Evolutionary conservation across 805 yeast genomes (phyloP), one percentile per base, ranked within the genome.

Genomic region (Yamadazyma phyllophila): DNA sequence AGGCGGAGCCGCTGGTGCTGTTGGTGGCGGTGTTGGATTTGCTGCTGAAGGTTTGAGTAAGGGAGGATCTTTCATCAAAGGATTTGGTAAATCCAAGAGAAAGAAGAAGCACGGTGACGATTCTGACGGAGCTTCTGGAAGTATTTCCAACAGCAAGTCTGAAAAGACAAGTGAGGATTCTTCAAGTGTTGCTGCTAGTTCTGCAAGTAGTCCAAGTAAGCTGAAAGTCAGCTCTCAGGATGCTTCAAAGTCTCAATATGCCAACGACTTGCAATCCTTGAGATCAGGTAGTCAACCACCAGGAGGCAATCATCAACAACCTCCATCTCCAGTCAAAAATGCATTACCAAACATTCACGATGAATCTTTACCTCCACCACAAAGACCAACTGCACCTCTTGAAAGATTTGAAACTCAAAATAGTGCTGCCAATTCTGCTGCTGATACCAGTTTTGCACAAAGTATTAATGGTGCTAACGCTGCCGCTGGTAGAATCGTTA

Each of bases 401-500:
- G 46, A 43, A 16, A 52, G 63, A 47, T 47, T 42, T 17, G 58
- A 26, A 55, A 65, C 71, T 42, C 54, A 50, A 10, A 53, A 53
- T 24, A 48, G 53, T 33, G 58, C 73, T 1, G 74, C 69, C 36
- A 36, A 39, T 20, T 42, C 46, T 14, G 41, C 49, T 7, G 45
- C 42, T 10, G 50, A 47, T 27, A 39, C 38, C 14, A 68, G 75
- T 35, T 63, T 69, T 56, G 63, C 63, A 8, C 65, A 66, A 29
- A 60, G 72, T 39, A 56, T 66, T 29, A 51, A 62, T 30, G 69
- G 67, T 0, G 62, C 69, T 2, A 58, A 49, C 20, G 66, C 74
- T 38, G 50, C 74, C 56, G 79, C 82, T 4, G 91, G 90, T 27
- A 63, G 80, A 45, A 55, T 83, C 36, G 73, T 76, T 2, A 62